Conservation (phyloP, 2,329 filamentous ascomycete species). For the Penicillium sp. region DNA sequence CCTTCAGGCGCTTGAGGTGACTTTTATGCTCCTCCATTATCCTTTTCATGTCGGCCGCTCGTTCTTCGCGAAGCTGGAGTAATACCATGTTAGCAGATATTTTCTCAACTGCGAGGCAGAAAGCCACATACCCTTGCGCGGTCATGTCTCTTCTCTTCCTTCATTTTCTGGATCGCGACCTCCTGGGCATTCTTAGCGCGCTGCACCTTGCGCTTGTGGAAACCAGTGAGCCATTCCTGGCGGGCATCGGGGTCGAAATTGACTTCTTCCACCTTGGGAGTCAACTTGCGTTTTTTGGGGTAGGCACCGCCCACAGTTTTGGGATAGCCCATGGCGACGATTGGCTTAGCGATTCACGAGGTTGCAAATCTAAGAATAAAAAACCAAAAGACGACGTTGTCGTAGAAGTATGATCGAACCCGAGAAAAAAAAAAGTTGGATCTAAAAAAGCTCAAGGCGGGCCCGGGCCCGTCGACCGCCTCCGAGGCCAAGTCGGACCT, state of each 20-base stretch:
- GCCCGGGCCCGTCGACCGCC: slow-evolving; percentile 36
- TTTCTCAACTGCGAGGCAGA: not conserved
- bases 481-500: slow-evolving; percentile 31
- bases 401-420: not conserved
- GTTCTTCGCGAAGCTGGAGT: slow-evolving; percentile 74
- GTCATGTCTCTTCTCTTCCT: slow-evolving; percentile 72
- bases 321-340: slow-evolving; percentile 43
- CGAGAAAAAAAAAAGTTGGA: slow-evolving; percentile 21
- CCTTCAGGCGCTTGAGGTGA: slow-evolving; percentile 64
- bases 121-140: slow-evolving; percentile 68
- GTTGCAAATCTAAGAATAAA: not conserved
- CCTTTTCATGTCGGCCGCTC: slow-evolving; percentile 76
- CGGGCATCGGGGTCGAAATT: slow-evolving; percentile 79
- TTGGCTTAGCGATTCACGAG: not conserved
- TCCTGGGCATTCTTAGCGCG: slow-evolving; percentile 84
- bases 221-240: slow-evolving; percentile 87
- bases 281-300: slow-evolving; percentile 65
- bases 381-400: not conserved
- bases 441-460: slow-evolving; percentile 27
- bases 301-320: slow-evolving; percentile 39
- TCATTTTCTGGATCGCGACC: slow-evolving; percentile 72
- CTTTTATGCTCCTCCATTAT: slow-evolving; percentile 77
- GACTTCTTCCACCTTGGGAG: slow-evolving; percentile 71
- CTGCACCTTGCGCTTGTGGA: slow-evolving; percentile 92
- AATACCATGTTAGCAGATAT: slow-evolving; percentile 9